Conservation (phyloP, 768 basidiomycete species). For the Panaeolus cyanescens region DNA sequence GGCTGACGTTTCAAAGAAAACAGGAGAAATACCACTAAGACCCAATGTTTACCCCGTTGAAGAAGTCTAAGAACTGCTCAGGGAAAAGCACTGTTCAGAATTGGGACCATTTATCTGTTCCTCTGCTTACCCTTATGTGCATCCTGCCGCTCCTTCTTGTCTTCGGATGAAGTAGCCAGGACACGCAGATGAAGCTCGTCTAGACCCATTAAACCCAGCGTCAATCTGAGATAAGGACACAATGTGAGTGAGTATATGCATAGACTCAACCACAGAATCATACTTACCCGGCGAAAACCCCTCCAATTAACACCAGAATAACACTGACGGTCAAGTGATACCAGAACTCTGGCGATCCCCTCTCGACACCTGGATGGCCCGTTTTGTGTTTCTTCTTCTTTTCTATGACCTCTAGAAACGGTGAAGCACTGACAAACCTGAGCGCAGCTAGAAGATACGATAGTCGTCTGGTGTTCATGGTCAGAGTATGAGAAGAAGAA, state of each 20-base stretch:
- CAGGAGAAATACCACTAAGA: conserved; percentile 69
- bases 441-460: background rate
- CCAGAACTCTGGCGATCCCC: conserved; percentile 70
- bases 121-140: conserved; percentile 62
- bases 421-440: conserved; percentile 19
- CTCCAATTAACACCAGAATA: conserved; percentile 78
- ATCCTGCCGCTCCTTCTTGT: conserved; percentile 63
- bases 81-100: background rate
- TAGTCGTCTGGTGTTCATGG: background rate
- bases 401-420: conserved; percentile 8
- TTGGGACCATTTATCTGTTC: background rate
- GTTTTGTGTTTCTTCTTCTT: conserved; percentile 18
- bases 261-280: background rate
- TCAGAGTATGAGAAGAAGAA: conserved; percentile 1
- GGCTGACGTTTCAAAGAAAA: background rate
- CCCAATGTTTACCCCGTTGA: conserved; percentile 83
- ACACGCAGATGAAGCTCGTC: conserved; percentile 91
- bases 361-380: conserved; percentile 27
- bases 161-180: conserved; percentile 76
- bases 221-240: conserved; percentile 54
- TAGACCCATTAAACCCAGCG: conserved; percentile 91
- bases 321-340: conserved; percentile 70
- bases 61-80: conserved; percentile 53
- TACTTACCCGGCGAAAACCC: conserved; percentile 88
- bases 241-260: background rate